phyloP scores from a whole-genome alignment of 2,329 filamentous ascomycete species.

The Nothomitra cinnamomea region DNA sequence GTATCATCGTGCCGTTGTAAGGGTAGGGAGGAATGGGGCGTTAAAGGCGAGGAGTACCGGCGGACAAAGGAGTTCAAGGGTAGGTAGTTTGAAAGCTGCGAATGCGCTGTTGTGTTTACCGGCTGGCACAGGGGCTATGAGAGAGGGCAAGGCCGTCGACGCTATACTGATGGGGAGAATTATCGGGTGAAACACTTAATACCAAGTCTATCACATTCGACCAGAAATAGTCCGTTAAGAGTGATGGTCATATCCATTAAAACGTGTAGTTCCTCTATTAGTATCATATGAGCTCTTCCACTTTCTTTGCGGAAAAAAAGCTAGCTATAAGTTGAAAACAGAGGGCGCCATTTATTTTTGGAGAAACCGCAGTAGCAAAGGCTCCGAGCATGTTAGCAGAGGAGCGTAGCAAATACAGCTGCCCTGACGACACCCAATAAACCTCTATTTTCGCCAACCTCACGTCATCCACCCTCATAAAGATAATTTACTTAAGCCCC shows the following conservation, averaged over 20 bases:
- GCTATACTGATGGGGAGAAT: constrained; percentile 56
- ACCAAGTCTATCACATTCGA: too few relatives aligned
- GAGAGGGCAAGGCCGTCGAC: constrained; percentile 52
- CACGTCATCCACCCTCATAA: not conserved
- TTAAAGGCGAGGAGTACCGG: constrained; percentile 71
- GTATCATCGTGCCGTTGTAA: constrained; percentile 74
- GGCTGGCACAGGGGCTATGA: constrained; percentile 40
- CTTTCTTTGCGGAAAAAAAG: too few relatives aligned
- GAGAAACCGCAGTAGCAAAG: not conserved
- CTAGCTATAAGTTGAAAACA: not conserved
- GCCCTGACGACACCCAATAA: not conserved
- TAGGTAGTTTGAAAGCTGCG: constrained; percentile 75
- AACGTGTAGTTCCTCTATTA: too few relatives aligned
- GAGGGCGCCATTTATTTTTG: not conserved
- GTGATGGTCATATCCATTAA: too few relatives aligned
- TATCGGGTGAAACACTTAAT: too few relatives aligned
- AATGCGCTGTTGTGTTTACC: constrained; percentile 74
- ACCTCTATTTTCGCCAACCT: constrained; percentile 1
- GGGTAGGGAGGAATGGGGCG: constrained; percentile 42
- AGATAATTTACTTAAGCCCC: not conserved
- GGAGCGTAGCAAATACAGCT: too few relatives aligned
- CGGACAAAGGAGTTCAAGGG: constrained; percentile 72
- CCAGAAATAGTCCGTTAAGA: too few relatives aligned
- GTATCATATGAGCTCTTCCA: too few relatives aligned
- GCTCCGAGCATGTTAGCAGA: too few relatives aligned